Evolutionary conservation across 176 grass and related monocot species (phyloP).

Genomic region (Oryza brachyantha): DNA sequence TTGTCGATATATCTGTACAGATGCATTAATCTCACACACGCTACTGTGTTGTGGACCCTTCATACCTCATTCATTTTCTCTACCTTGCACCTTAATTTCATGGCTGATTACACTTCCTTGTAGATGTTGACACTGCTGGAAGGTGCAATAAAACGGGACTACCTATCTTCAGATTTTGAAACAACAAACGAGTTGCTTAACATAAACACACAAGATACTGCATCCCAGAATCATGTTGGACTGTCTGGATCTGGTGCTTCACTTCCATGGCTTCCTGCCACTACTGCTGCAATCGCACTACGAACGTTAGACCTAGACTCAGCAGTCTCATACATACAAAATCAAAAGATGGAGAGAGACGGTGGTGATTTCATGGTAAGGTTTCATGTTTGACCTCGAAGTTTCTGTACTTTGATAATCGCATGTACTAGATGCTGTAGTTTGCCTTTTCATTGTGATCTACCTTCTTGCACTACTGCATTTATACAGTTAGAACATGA

Average conservation of each 20-base stretch:
- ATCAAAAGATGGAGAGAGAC: slow-evolving; percentile 51
- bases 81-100: background rate
- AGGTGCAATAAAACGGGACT: slow-evolving; percentile 70
- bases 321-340: slow-evolving; percentile 60
- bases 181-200: slow-evolving; percentile 76
- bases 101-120: background rate
- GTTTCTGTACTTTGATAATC: no score
- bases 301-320: slow-evolving; percentile 78
- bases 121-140: slow-evolving; percentile 82
- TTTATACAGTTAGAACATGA: no score
- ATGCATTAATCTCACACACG: background rate
- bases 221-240: slow-evolving; percentile 31
- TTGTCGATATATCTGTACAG: background rate
- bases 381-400: no score
- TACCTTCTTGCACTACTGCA: no score
- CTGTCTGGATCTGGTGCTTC: slow-evolving; percentile 46
- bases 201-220: slow-evolving; percentile 27
- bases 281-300: slow-evolving; percentile 68
- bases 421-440: no score
- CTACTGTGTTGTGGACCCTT: slow-evolving; percentile 14
- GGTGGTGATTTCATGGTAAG: no score
- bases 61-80: background rate
- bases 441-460: no score
- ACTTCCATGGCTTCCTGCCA: slow-evolving; percentile 86
- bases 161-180: slow-evolving; percentile 70